Base-by-base conservation (phyloP, 345 rosid genomes). In the Populus davidiana region DNA sequence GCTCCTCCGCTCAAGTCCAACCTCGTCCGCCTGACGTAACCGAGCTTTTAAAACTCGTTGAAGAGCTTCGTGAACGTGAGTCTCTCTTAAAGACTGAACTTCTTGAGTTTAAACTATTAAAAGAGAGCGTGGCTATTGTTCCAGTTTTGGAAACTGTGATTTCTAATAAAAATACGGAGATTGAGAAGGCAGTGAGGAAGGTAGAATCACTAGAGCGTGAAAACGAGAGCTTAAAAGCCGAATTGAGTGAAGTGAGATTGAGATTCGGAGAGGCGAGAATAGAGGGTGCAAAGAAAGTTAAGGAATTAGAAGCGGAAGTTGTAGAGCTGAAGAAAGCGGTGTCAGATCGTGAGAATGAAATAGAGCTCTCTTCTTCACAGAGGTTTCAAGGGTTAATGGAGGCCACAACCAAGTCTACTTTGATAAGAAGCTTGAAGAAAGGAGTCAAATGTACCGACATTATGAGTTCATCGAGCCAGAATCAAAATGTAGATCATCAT, bases 1-100 rank as follows among this genome's bases (percentile, higher is more conserved):
- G 98, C 67, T 82, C 99, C 70, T 93, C 98, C 6, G 93, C 99
- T 14, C 98, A 96, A 78, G 98, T 96, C 67, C 99, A 93, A 91
- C 97, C 97, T 50, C 91, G 91, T 31, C 92, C 91, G 0, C 97
- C 94, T 9, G 98, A 88, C 81, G 87, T 90, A 2, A 21, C 88
- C 0, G 99, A 96, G 65, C 95, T 96, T 3, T 86, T 90, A 63
- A 91, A 90, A 14, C 84, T 90, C 23, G 91, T 96, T 4, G 99
- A 96, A 52, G 87, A 91, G 72, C 92, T 96, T 31, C 89, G 92
- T 0, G 95, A 91, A 21, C 85, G 94, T 27, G 99, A 93, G 70
- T 87, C 92, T 17, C 69, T 82, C 38, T 78, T 96, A 1, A 87
- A 86, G 68, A 96, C 99, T 0, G 94, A 96, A 87, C 87, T 90